phyloP scores from a whole-genome alignment of 2,329 filamentous ascomycete genomes.

The Karstenula rhodostoma region DNA sequence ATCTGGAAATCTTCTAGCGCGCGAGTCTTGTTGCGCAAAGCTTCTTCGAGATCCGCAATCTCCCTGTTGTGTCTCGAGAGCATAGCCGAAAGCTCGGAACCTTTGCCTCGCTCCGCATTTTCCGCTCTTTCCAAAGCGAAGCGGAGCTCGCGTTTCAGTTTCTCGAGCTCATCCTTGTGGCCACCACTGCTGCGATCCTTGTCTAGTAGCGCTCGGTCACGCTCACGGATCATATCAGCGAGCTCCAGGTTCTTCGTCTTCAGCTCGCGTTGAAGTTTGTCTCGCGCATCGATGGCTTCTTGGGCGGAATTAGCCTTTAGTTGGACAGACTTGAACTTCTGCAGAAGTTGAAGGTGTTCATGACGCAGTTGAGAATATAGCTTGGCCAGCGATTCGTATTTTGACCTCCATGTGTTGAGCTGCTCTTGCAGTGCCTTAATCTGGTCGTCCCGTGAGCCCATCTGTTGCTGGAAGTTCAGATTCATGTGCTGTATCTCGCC shows the following conservation, averaged over 20 bases:
- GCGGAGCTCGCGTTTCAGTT: slow-evolving; percentile 89
- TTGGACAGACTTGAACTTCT: slow-evolving; percentile 96
- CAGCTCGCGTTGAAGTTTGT: slow-evolving; percentile 95
- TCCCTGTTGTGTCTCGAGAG: slow-evolving; percentile 96
- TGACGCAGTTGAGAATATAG: slow-evolving; percentile 95
- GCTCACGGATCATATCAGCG: slow-evolving; percentile 97
- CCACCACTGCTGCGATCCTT: slow-evolving; percentile 86
- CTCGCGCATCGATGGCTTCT: slow-evolving; percentile 91
- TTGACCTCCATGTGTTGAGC: slow-evolving; percentile 95
- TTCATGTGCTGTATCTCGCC: slow-evolving; percentile 84
- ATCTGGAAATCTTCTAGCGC: slow-evolving; percentile 83
- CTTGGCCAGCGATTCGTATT: slow-evolving; percentile 96
- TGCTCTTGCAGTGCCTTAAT: slow-evolving; percentile 93
- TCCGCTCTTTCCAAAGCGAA: slow-evolving; percentile 92
- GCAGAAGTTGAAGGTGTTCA: slow-evolving; percentile 91
- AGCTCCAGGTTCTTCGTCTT: slow-evolving; percentile 99
- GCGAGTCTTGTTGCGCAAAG: slow-evolving; percentile 83
- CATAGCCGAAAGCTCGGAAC: slow-evolving; percentile 93
- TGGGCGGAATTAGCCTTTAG: slow-evolving; percentile 96
- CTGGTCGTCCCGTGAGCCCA: slow-evolving; percentile 90
- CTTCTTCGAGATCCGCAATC: slow-evolving; percentile 95
- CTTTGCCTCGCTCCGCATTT: slow-evolving; percentile 90
- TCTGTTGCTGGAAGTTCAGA: slow-evolving; percentile 83
- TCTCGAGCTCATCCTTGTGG: slow-evolving; percentile 93
- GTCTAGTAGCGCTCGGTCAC: slow-evolving; percentile 91